Conservation (phyloP, 495 filamentous ascomycete species). For the Xylaria palmicola region DNA sequence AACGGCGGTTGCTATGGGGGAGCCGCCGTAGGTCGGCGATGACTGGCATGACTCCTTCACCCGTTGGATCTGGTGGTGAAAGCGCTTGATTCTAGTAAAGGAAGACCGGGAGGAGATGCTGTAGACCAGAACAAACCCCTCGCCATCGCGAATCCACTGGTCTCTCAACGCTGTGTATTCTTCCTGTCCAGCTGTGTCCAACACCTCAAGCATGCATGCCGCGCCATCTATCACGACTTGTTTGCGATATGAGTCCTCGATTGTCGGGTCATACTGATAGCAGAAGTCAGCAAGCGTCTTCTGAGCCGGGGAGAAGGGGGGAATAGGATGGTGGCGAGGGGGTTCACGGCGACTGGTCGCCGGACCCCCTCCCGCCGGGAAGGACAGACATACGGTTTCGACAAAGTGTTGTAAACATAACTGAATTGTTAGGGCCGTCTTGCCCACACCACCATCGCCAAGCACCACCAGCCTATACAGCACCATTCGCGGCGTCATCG, state of each 20-base stretch:
- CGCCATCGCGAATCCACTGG: constrained; percentile 97
- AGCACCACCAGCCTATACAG: constrained; percentile 98
- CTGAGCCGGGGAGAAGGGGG: not conserved
- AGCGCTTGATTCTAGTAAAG: constrained; percentile 90
- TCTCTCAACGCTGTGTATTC: constrained; percentile 97
- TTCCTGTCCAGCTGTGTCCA: constrained; percentile 98
- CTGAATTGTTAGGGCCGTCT: constrained; percentile 97
- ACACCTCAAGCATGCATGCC: constrained; percentile 96
- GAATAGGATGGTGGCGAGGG: not conserved
- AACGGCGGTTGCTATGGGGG: constrained; percentile 51
- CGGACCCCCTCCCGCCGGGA: not conserved
- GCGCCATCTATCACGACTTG: constrained; percentile 97
- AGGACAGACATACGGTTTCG: constrained; percentile 51
- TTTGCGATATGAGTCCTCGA: constrained; percentile 96
- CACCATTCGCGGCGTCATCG: constrained; percentile 79
- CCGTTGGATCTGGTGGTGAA: constrained; percentile 94
- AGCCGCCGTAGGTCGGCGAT: constrained; percentile 67
- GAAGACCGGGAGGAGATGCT: constrained; percentile 95
- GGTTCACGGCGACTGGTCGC: not conserved
- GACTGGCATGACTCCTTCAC: constrained; percentile 92
- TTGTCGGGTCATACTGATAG: constrained; percentile 83
- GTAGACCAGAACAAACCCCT: constrained; percentile 97
- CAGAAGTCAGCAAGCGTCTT: constrained; percentile 23
- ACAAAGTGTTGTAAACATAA: constrained; percentile 66
- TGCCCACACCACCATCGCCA: constrained; percentile 75